Base-by-base conservation (phyloP, 2,329 filamentous ascomycete genomes). In the Aspergillus spinulosporus region DNA sequence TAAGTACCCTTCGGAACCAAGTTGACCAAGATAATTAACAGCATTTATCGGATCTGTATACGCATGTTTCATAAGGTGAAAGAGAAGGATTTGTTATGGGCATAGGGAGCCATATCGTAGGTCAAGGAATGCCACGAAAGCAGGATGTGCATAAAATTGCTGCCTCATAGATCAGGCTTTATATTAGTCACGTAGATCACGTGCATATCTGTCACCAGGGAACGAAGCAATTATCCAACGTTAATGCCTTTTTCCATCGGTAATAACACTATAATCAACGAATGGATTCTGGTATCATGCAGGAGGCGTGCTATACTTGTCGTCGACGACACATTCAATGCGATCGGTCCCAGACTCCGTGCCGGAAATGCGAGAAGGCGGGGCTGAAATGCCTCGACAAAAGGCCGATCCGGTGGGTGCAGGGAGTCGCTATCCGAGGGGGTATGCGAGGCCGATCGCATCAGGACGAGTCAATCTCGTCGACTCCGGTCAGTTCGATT, bases 321-420 rank as follows among this genome's bases (percentile, higher is more conserved):
- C 69, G 70, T 21, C 69, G 63, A 4, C 68, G 71, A 44, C 71
- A 66, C 49, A 67, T 74, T 42, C 68, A 72, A 59, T 74, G 71
- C 56, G 69, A 72, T 51, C 67, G 61, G 49, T 62, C 67, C 5
- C 52, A 60, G 9, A 48, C 52, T 1, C 71, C 71, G 5, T 74
- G 71, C 48, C 53, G 49, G 28, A 74, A 74, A 62, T 74, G 71
- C 46, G 47, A 64, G 37, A 72, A 68, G 42, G 65, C 66, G 9
- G 71, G 68, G 2, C 31, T 73, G 6, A 64, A 72, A 62, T 74
- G 71, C 45, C 62, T 65, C 32, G 65, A 70, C 34, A 68, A 67
- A 57, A 61, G 71, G 15, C 71, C 71, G 4, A 46, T 72, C 3
- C 59, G 69, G 62, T 74, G 71, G 71, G 71, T 73, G 3, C 64